Base-by-base conservation (phyloP, 345 rosid species). In the Noccaea caerulescens region DNA sequence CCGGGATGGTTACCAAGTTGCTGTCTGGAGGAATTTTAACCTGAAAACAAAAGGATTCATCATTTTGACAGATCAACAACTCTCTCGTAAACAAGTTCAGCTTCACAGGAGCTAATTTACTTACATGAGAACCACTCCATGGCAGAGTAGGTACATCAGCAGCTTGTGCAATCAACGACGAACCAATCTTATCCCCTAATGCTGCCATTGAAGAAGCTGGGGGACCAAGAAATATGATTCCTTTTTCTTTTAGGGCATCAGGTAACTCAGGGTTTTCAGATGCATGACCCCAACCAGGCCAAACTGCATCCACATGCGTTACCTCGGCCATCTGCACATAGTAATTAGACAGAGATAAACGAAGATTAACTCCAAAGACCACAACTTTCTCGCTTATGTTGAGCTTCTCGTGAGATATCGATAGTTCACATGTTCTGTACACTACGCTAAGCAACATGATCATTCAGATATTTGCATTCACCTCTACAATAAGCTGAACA, bases 221-320 rank as follows among this genome's bases (percentile, higher is more conserved):
- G 23, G 99, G 98, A 27, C 99, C 99, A 66, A 95, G 99, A 85
- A 95, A 95, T 72, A 87, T 58, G 10, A 95, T 84, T 74, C 97
- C 99, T 73, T 87, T 95, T 18, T 85, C 92, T 80, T 39, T 61
- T 68, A 95, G 70, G 14, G 97, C 98, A 77, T 95, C 98, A 4
- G 98, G 98, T 43, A 95, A 83, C 78, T 92, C 99, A 39, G 99
- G 99, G 76, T 86, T 95, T 82, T 92, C 99, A 8, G 99, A 95
- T 46, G 99, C 99, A 84, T 95, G 99, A 50, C 98, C 99, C 98
- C 99, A 95, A 61, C 99, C 99, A 80, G 99, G 99, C 99, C 99
- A 95, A 76, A 95, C 97, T 8, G 99, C 99, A 83, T 95, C 99
- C 63, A 95, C 99, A 70, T 58, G 92, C 14, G 99, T 95, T 76